Evolutionary conservation across 208 protist species (phyloP).

Genomic region (Wallacemonas collosoma): DNA sequence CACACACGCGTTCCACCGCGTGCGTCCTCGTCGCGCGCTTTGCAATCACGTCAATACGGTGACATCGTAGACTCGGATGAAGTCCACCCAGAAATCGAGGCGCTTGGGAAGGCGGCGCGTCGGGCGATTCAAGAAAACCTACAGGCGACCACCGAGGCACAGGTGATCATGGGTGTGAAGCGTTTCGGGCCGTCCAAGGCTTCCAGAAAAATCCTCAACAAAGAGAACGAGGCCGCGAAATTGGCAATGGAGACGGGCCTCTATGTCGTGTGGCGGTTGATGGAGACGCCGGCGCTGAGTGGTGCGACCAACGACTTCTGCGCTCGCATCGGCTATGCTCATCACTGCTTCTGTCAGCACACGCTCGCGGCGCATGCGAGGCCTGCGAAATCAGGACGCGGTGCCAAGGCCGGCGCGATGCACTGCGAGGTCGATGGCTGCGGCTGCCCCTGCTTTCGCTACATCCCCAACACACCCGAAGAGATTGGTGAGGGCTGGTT

Average conservation of each 20-base stretch:
- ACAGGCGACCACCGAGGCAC: conserved; percentile 61
- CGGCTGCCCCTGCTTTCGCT: conserved; percentile 63
- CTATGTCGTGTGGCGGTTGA: conserved; percentile 80
- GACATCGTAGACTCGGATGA: conserved; percentile 59
- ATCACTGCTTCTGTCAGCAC: conserved; percentile 86
- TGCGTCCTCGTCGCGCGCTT: not conserved
- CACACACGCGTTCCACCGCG: not conserved
- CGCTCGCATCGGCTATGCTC: conserved; percentile 62
- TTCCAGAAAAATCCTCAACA: conserved; percentile 62
- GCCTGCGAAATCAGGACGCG: conserved; percentile 17
- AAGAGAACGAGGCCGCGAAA: conserved; percentile 76
- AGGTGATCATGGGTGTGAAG: conserved; percentile 65
- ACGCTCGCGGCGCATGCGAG: conserved; percentile 42
- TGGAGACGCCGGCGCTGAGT: conserved; percentile 38
- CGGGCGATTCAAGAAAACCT: conserved; percentile 51
- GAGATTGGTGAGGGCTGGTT: conserved; percentile 90
- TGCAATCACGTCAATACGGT: conserved; percentile 38
- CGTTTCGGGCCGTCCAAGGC: conserved; percentile 78
- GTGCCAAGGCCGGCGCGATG: conserved; percentile 18
- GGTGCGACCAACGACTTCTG: conserved; percentile 81
- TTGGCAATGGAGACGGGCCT: conserved; percentile 66
- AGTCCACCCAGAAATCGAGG: conserved; percentile 78
- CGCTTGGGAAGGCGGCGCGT: conserved; percentile 49
- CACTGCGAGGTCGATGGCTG: conserved; percentile 53
- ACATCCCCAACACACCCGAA: conserved; percentile 83